A percentile compares a stretch with the other conserved stretches of the same genome.
phyloP scores from a whole-genome alignment of 129 eudicot genomes.

The Solidago caesia region DNA sequence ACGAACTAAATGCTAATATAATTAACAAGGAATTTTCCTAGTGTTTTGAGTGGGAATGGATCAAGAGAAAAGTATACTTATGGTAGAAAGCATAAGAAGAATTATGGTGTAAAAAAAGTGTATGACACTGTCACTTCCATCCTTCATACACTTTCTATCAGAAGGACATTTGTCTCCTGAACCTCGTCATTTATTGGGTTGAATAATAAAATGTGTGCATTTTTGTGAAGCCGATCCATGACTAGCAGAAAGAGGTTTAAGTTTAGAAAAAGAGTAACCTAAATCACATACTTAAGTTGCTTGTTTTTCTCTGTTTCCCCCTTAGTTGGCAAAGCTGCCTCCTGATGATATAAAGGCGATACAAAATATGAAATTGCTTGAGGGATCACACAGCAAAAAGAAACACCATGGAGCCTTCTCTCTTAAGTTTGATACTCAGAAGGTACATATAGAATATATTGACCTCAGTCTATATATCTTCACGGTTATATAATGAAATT shows the following conservation, averaged over 20 bases:
- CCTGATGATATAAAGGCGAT: conserved; percentile 64
- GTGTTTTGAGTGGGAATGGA: too few relatives aligned
- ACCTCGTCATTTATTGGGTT: background rate
- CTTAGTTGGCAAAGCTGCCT: conserved; percentile 84
- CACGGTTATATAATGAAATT: conserved; percentile 7
- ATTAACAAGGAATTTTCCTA: too few relatives aligned
- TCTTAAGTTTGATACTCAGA: conserved; percentile 73
- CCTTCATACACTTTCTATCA: too few relatives aligned
- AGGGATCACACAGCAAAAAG: conserved; percentile 55
- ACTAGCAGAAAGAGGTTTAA: background rate
- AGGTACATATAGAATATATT: conserved; percentile 41
- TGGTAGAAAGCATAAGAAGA: too few relatives aligned
- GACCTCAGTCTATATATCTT: background rate
- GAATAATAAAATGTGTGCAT: background rate
- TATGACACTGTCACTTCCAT: background rate
- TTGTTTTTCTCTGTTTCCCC: background rate
- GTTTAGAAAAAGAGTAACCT: background rate
- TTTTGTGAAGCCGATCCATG: background rate
- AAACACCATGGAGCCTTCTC: conserved; percentile 71
- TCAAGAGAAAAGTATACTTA: too few relatives aligned
- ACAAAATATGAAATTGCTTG: conserved; percentile 66
- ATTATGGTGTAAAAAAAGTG: too few relatives aligned
- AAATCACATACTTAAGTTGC: conserved; percentile 4
- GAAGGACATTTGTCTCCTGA: too few relatives aligned
- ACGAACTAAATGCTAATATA: too few relatives aligned